Base-by-base conservation (phyloP, 2,329 filamentous ascomycete genomes). In the Didymella segeticola region DNA sequence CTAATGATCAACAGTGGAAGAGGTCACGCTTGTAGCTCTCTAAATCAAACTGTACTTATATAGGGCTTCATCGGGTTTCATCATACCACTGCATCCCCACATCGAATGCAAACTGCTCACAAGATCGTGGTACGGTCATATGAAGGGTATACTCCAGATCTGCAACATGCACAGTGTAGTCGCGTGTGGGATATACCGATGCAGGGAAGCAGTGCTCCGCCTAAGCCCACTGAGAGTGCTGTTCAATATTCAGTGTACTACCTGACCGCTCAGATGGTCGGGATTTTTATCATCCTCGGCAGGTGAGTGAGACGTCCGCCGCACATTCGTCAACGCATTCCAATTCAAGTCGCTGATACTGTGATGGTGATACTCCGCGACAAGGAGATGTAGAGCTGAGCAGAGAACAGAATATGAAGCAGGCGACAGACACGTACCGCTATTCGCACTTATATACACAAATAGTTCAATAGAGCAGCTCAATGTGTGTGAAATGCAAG, bases 261-360 rank as follows among this genome's bases (percentile, higher is more conserved):
- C 25, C 20, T 26, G 50, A 30, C 36, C 27, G 22, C 5, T 29
- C 23, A 2, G 14, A 15, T 12, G n/a, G n/a, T 10, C 7, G 9
- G 7, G 3, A 11, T 27, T 15, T 31, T 25, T 38, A 47, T 47
- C 31, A 20, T 30, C 38, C 43, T 53, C 37, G 29, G 36, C 30
- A 47, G 25, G 17, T 37, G 25, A 43, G 19, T 43, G 42, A 25
- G 36, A 25, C 14, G 41, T 53, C 23, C 14, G 12, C 42, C 48
- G 22, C 15, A 31, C 30, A 11, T 12, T 25, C 15, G 25, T n/a
- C 17, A 19, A 5, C 17, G 39, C 14, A 51, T 6, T 27, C 5
- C 11, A 15, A 9, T 45, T 26, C 4, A 11, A 14, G 4, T 6
- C 9, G 30, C 2, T 25, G 29, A 33, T 14, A n/a, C 22, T 20